Conservation (phyloP, 2,329 filamentous ascomycete genomes). For the Aspergillus fumigatus region DNA sequence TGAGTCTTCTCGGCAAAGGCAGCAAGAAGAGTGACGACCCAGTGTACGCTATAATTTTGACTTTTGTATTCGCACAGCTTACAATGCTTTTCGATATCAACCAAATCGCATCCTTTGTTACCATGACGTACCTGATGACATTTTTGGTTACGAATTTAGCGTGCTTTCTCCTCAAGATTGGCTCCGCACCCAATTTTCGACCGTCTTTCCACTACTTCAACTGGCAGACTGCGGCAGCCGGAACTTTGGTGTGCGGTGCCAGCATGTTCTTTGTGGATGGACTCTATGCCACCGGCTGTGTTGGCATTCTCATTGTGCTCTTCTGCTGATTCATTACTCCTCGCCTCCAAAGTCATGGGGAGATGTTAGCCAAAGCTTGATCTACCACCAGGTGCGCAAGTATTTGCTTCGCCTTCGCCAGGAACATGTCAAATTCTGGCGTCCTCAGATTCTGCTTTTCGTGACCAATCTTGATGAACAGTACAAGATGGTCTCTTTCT, state of each 20-base stretch:
- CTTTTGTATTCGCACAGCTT: constrained; percentile 69
- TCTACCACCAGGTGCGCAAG: constrained; percentile 84
- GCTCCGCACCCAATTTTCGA: constrained; percentile 82
- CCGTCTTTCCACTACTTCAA: constrained; percentile 87
- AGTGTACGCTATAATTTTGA: constrained; percentile 68
- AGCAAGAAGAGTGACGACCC: constrained; percentile 70
- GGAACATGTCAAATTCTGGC: constrained; percentile 92
- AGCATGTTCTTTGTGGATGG: constrained; percentile 91
- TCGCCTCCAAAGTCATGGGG: constrained; percentile 85
- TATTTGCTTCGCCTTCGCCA: constrained; percentile 77
- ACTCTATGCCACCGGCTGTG: constrained; percentile 70
- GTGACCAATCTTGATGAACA: constrained; percentile 79
- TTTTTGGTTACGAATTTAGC: constrained; percentile 85
- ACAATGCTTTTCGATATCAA: constrained; percentile 81
- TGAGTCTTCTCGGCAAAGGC: constrained; percentile 69
- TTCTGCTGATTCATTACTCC: constrained; percentile 83
- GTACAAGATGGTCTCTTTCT: constrained; percentile 81
- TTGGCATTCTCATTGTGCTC: constrained; percentile 68
- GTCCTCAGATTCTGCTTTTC: constrained; percentile 79
- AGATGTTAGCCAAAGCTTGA: constrained; percentile 82
- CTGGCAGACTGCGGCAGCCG: constrained; percentile 73
- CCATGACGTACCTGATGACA: constrained; percentile 90
- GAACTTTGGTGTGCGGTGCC: constrained; percentile 68
- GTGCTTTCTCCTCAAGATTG: constrained; percentile 80
- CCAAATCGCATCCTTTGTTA: constrained; percentile 82